A percentile compares a stretch with the other conserved stretches of the same genome.
phyloP scores from a whole-genome alignment of 176 grass and related monocot genomes.

The Saccharum spontaneum region DNA sequence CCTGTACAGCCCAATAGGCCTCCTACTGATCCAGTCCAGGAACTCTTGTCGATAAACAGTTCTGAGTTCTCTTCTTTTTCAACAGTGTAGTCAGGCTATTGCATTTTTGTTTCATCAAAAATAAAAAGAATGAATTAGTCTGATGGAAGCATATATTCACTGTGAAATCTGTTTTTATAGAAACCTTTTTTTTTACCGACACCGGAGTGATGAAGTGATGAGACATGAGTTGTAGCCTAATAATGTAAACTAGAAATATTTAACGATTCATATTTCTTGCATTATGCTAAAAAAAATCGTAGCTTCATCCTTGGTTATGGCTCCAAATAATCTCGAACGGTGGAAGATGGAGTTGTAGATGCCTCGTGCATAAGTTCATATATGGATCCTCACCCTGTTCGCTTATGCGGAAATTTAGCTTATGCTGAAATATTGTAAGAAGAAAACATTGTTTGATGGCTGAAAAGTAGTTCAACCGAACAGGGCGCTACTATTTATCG shows the following conservation, averaged over 20 bases:
- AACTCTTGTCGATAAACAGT: neutral
- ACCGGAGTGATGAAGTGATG: neutral
- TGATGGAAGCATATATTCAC: neutral
- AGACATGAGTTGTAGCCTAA: neutral
- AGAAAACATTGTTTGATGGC: neutral
- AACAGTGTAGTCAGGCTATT: neutral
- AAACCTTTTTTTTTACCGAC: neutral
- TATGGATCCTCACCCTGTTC: neutral
- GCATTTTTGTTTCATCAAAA: neutral
- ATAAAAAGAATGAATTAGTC: neutral
- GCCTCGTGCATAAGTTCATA: too few relatives aligned
- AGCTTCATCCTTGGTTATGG: constrained; percentile 24
- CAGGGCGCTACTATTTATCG: neutral
- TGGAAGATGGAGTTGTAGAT: too few relatives aligned
- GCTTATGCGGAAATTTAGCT: constrained; percentile 29
- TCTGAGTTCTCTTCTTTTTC: too few relatives aligned
- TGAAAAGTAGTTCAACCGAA: too few relatives aligned
- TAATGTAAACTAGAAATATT: too few relatives aligned
- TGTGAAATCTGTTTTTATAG: neutral
- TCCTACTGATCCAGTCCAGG: neutral
- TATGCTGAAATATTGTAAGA: too few relatives aligned
- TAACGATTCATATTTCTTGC: too few relatives aligned
- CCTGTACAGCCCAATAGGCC: neutral
- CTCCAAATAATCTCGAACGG: too few relatives aligned
- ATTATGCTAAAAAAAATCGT: neutral